Conservation (phyloP, 2,329 filamentous ascomycete species). For the Aurifilum marmelostoma region DNA sequence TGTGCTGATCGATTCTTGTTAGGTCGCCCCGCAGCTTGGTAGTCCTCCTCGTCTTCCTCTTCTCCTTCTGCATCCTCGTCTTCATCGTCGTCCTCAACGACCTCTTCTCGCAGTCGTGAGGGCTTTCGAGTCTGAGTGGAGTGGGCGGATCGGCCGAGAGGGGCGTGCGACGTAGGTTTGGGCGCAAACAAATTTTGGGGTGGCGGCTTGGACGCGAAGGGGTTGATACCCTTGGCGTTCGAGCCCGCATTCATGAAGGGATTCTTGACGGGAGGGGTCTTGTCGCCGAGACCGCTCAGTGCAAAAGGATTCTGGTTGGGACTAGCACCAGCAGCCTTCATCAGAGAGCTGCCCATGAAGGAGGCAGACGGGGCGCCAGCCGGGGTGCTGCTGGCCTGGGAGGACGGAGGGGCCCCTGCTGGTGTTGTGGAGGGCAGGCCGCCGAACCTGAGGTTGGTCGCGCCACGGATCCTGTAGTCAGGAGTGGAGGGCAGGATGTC, state of each 20-base stretch:
- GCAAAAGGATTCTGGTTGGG: constrained; percentile 26
- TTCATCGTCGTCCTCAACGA: constrained; percentile 43
- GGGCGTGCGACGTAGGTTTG: constrained; percentile 42
- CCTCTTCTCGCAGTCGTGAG: constrained; percentile 55
- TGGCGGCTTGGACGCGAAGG: constrained; percentile 32
- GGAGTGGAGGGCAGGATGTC: constrained; percentile 54
- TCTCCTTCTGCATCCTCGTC: constrained; percentile 43
- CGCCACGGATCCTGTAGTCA: constrained; percentile 44
- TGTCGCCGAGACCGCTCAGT: constrained; percentile 20
- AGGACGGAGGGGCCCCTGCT: constrained; percentile 54
- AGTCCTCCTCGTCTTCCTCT: constrained; percentile 44
- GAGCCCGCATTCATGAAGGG: constrained; percentile 19
- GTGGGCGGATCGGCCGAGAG: constrained; percentile 54
- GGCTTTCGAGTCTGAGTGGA: constrained; percentile 47
- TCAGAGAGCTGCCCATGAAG: constrained; percentile 58
- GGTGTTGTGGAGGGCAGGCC: constrained; percentile 58
- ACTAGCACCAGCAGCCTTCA: constrained; percentile 40
- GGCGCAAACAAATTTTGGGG: constrained; percentile 45
- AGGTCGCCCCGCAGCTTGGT: constrained; percentile 34
- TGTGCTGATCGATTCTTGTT: constrained; percentile 37
- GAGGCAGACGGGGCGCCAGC: constrained; percentile 59
- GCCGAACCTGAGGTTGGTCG: constrained; percentile 45
- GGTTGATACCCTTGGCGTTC: constrained; percentile 22
- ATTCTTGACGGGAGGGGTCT: constrained; percentile 27
- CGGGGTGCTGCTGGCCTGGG: constrained; percentile 58